Percentiles rank a stretch among this genome's conserved stretches.
Evolutionary conservation across 2,329 filamentous ascomycete genomes (phyloP).

Genomic region (Pseudopyricularia cyperi): DNA sequence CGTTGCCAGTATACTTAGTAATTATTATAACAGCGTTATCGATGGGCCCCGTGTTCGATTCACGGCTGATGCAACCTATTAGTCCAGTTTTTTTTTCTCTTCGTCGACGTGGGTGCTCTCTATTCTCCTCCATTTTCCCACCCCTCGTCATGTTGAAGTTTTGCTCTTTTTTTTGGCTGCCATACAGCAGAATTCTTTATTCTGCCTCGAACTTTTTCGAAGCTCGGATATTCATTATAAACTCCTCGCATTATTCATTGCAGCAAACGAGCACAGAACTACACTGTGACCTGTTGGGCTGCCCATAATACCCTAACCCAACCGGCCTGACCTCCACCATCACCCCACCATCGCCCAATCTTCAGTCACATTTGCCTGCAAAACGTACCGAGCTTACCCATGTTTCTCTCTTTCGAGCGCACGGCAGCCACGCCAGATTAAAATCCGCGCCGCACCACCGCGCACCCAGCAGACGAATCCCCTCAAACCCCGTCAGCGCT

Average conservation of each 20-base stretch:
- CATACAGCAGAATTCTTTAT: no score
- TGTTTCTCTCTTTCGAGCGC: neutral
- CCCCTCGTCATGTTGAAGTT: no score
- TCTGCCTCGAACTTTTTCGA: no score
- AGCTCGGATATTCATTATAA: no score
- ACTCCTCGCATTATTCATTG: no score
- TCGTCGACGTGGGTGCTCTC: no score
- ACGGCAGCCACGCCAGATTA: neutral
- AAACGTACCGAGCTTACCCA: neutral
- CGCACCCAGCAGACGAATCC: no score
- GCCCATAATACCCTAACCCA: neutral
- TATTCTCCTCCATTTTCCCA: neutral
- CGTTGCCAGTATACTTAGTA: neutral
- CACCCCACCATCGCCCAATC: neutral
- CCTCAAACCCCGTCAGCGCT: constrained; percentile 11
- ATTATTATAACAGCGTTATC: neutral
- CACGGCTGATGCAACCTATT: constrained; percentile 1
- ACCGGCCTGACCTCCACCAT: neutral
- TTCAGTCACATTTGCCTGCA: no score
- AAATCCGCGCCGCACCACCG: no score
- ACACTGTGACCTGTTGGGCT: no score
- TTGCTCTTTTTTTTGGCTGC: no score
- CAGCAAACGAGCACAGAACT: no score
- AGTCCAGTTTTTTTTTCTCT: neutral
- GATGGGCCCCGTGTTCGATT: constrained; percentile 4